A percentile compares a stretch with the other conserved stretches of the same genome.
These are phyloP conservation scores for Ensete glaucum DNA, from an alignment of 176 grass and related monocot genomes.

Conservation along the genomic window DNA sequence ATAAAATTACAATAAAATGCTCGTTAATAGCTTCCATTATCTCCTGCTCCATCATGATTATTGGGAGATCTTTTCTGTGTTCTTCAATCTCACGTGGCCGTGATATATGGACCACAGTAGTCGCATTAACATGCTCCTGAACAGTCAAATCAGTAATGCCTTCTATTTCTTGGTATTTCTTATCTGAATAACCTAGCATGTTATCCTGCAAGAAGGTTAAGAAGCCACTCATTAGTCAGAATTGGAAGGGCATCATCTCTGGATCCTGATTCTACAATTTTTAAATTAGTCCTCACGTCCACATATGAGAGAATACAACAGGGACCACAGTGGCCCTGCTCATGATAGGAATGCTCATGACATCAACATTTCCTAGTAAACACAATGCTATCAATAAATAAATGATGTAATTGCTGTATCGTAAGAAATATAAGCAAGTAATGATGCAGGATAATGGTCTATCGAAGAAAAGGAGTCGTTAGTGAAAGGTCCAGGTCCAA, in stretches of 20 bases:
- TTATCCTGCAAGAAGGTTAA: slow-evolving; percentile 34
- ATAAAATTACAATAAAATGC: slow-evolving; percentile 81
- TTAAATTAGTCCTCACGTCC: neutral
- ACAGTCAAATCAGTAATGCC: neutral
- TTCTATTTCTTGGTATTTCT: slow-evolving; percentile 7
- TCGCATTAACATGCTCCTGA: slow-evolving; percentile 30
- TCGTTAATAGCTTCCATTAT: slow-evolving; percentile 99
- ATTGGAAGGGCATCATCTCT: neutral
- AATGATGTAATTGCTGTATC: neutral
- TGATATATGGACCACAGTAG: slow-evolving; percentile 69
- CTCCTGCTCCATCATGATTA: slow-evolving; percentile 99
- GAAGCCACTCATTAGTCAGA: neutral
- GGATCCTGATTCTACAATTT: neutral
- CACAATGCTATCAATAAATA: neutral
- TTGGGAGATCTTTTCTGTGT: slow-evolving; percentile 80
- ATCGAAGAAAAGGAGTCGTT: neutral
- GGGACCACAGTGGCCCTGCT: neutral
- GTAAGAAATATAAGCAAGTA: neutral
- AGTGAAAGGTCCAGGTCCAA: neutral
- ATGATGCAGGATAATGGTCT: neutral
- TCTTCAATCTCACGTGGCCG: slow-evolving; percentile 74
- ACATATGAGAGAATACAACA: neutral
- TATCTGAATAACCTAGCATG: slow-evolving; percentile 14
- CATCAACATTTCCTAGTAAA: no score
- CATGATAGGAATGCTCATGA: neutral